Base-by-base conservation (phyloP, 2,329 filamentous ascomycete genomes). In the Sphaerulina vaccinii region DNA sequence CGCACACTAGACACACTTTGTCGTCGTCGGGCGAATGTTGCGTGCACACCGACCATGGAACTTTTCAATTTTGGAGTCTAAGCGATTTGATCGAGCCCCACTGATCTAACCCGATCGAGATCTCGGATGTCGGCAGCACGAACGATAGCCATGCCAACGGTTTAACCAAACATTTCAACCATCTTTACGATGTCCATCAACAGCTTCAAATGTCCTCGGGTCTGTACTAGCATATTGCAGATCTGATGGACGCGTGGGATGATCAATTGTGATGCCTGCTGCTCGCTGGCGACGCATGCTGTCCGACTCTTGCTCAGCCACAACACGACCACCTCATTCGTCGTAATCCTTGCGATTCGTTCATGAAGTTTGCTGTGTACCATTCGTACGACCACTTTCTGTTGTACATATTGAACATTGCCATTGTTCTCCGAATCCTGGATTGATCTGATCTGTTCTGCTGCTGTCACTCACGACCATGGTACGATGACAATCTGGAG, bases 231-330 rank as follows among this genome's bases (percentile, higher is more conserved):
- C n/a, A 5, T 37, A 2, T 37, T 9, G 27, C 27, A 3, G 27
- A 29, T 9, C 27, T 9, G 10, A 29, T 29, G 27, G 3, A 13
- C 3, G 3, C 9, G n/a, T 29, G 27, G 9, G 27, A 29, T 9
- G 2, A 29, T 9, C 27, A 3, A 39, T 22, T 18, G 36, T 39
- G 36, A 39, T 39, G 36, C 36, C 36, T 39, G 36, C 36, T 39
- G 36, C 16, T 19, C 16, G 18, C 16, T 36, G 23, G 21, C 35
- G 37, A 29, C 36, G 36, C 36, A 21, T 21, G 15, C 15, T n/a
- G 35, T 37, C 23, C 43, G 49, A 47, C 40, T 22, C 24, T 39
- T 13, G 32, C 51, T 53, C 51, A 48, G 51, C 51, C 51, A 53
- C 51, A n/a, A 36, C 36, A 42, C 44, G 44, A 39, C 51, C 45